Conservation (phyloP, 768 basidiomycete genomes). For the Lepiota brunneoincarnata region DNA sequence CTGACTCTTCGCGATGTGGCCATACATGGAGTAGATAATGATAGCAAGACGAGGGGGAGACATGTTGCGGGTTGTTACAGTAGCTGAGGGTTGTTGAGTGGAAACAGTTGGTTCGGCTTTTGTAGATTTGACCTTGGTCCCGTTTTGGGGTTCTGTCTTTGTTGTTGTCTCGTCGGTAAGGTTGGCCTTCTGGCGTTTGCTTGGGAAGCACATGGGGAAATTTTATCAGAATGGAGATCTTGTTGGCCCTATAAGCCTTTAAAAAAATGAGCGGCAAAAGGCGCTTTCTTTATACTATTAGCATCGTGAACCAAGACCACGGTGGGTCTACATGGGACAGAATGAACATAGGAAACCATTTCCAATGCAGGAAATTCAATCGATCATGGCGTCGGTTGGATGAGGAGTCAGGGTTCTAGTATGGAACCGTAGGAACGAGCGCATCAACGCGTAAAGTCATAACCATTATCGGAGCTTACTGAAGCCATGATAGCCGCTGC, state of each 20-base stretch:
- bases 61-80: conserved; percentile 25
- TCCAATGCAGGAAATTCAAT: too few relatives aligned
- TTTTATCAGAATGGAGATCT: conserved; percentile 5
- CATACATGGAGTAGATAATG: conserved; percentile 74
- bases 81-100: conserved; percentile 1
- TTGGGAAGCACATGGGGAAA: conserved; percentile 30
- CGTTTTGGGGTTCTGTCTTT: conserved; percentile 15
- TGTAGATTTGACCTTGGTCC: conserved; percentile 23
- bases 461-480: too few relatives aligned
- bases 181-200: conserved; percentile 28
- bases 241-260: not conserved
- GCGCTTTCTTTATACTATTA: too few relatives aligned
- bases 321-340: too few relatives aligned
- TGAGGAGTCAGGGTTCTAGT: too few relatives aligned
- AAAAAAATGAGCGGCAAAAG: not conserved
- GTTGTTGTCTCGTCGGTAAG: conserved; percentile 21
- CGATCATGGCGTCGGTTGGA: too few relatives aligned
- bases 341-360: too few relatives aligned
- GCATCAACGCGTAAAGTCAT: too few relatives aligned
- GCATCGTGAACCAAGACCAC: too few relatives aligned
- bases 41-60: conserved; percentile 61
- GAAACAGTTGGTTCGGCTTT: conserved; percentile 19
- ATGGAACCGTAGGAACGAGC: too few relatives aligned
- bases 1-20: conserved; percentile 68
- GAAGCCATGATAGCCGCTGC: too few relatives aligned